Conservation (phyloP, 106 monocot species). For the Chionographis japonica region DNA sequence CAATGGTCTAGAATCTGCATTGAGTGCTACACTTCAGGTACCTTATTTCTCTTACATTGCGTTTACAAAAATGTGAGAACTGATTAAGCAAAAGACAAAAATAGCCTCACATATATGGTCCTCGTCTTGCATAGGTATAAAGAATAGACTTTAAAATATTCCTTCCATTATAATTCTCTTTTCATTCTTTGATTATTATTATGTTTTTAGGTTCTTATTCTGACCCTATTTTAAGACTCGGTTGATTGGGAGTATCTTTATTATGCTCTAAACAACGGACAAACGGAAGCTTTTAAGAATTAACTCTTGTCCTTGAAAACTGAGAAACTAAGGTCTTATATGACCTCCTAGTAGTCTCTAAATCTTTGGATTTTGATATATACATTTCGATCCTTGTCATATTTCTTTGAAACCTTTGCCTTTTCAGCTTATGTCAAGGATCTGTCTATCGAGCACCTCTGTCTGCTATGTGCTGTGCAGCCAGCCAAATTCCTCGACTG, state of each 20-base stretch:
- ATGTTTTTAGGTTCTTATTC: too few species aligned
- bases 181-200: too few species aligned
- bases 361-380: not conserved
- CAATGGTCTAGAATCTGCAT: slow-evolving; percentile 88
- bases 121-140: too few species aligned
- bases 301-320: not conserved
- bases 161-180: too few species aligned
- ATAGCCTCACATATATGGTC: too few species aligned
- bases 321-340: not conserved
- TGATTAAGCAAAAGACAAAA: too few species aligned
- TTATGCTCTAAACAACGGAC: too few species aligned
- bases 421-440: slow-evolving; percentile 76
- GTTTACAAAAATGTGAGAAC: too few species aligned
- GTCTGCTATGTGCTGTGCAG: slow-evolving; percentile 60
- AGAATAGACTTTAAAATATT: too few species aligned
- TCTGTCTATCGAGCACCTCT: slow-evolving; percentile 43
- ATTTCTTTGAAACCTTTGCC: not conserved
- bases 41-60: not conserved
- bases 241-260: too few species aligned
- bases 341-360: not conserved
- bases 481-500: slow-evolving; percentile 30
- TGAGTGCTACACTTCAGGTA: slow-evolving; percentile 88
- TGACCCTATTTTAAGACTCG: too few species aligned
- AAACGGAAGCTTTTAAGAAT: too few species aligned
- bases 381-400: not conserved